These are phyloP conservation scores for Platanus orientalis DNA, from an alignment of 164 flowering plant genomes.

Conservation along the genomic window DNA sequence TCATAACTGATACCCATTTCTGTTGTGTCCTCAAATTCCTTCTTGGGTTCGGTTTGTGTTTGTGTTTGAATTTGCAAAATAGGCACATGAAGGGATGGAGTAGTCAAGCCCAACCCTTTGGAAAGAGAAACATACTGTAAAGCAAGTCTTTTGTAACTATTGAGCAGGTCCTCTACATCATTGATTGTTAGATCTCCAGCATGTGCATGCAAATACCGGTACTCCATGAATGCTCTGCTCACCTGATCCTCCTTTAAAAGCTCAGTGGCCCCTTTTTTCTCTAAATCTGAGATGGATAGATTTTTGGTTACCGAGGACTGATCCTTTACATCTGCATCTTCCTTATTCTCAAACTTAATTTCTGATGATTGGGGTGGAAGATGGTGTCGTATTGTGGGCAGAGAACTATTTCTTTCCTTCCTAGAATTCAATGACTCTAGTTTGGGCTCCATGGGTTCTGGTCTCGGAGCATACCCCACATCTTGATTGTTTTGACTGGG, in stretches of 20 bases:
- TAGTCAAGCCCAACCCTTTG: conserved; percentile 48
- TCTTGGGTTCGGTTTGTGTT: conserved; percentile 7
- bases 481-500: conserved; percentile 31
- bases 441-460: conserved; percentile 30
- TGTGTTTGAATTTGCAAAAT: conserved; percentile 21
- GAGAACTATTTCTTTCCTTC: conserved; percentile 18
- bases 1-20: conserved; percentile 14
- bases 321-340: conserved; percentile 21
- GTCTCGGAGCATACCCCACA: conserved; percentile 17
- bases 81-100: conserved; percentile 18
- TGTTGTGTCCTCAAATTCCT: conserved; percentile 20
- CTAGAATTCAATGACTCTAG: conserved; percentile 20
- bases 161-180: conserved; percentile 75
- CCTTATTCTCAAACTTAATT: conserved; percentile 22
- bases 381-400: conserved; percentile 10
- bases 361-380: conserved; percentile 26
- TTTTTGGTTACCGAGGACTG: conserved; percentile 24
- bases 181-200: conserved; percentile 70
- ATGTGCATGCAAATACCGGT: conserved; percentile 66
- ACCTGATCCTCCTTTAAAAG: conserved; percentile 59
- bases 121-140: conserved; percentile 70
- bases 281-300: conserved; percentile 72
- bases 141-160: conserved; percentile 71
- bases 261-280: conserved; percentile 67
- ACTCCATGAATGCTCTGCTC: conserved; percentile 43